phyloP scores from a whole-genome alignment of 1,284 basidiomycete species.

The Phenoliferia sp. region DNA sequence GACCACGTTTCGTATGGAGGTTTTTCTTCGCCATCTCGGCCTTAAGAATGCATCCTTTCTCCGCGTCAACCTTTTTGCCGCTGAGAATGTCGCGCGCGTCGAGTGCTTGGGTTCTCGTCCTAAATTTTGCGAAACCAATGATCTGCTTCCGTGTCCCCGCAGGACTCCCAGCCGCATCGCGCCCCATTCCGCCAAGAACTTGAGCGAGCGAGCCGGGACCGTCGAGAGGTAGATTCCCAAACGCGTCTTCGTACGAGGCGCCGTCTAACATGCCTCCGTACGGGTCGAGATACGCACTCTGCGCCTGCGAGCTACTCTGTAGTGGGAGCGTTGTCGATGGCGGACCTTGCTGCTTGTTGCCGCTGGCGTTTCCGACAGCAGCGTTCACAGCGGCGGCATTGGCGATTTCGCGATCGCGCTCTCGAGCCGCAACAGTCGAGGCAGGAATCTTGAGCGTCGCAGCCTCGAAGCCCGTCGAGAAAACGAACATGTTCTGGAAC shows the following conservation, averaged over 20 bases:
- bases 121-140: slow-evolving; percentile 96
- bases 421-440: slow-evolving; percentile 17
- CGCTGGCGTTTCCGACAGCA: slow-evolving; percentile 35
- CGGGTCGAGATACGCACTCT: neutral
- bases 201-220: slow-evolving; percentile 4
- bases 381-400: slow-evolving; percentile 35
- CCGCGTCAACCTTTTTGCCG: slow-evolving; percentile 85
- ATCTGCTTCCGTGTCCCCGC: slow-evolving; percentile 62
- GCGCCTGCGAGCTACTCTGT: neutral
- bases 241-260: slow-evolving; percentile 5
- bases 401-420: slow-evolving; percentile 26
- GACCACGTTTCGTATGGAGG: slow-evolving; percentile 62
- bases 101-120: slow-evolving; percentile 77
- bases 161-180: slow-evolving; percentile 16
- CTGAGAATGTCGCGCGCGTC: slow-evolving; percentile 84
- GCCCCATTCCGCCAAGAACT: neutral
- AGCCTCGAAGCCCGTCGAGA: slow-evolving; percentile 91
- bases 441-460: slow-evolving; percentile 95
- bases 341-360: slow-evolving; percentile 34
- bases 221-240: slow-evolving; percentile 6
- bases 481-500: slow-evolving; percentile 99
- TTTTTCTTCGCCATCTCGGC: slow-evolving; percentile 99
- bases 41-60: slow-evolving; percentile 88
- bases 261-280: slow-evolving; percentile 1
- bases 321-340: slow-evolving; percentile 26